Conservation (phyloP, 495 filamentous ascomycete genomes). For the Pyrenula massariospora region DNA sequence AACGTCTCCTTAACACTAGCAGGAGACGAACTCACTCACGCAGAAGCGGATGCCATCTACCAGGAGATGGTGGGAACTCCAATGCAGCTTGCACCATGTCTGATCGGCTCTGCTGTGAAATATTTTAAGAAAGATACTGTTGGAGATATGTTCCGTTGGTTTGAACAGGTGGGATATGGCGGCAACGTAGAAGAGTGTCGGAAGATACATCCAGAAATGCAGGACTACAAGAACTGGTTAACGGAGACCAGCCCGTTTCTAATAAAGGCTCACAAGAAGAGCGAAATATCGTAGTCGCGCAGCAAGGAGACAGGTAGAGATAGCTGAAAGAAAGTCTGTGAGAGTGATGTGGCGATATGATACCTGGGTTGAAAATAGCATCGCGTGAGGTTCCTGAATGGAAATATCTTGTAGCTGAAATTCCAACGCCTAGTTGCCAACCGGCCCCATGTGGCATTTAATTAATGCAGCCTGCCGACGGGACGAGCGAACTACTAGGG, state of each 20-base stretch:
- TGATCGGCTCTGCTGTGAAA: conserved; percentile 14
- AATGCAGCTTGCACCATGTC: conserved; percentile 36
- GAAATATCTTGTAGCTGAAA: too few relatives aligned
- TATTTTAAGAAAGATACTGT: conserved; percentile 34
- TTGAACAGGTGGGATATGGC: conserved; percentile 46
- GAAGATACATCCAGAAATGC: conserved; percentile 36
- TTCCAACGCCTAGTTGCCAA: too few relatives aligned
- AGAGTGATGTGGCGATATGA: too few relatives aligned
- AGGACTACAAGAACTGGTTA: conserved; percentile 49
- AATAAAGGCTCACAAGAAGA: too few relatives aligned
- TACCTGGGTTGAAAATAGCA: too few relatives aligned
- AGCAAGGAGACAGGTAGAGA: too few relatives aligned
- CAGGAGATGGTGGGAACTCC: conserved; percentile 30
- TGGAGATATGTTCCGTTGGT: conserved; percentile 52
- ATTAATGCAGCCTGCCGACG: too few relatives aligned
- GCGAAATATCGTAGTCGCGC: too few relatives aligned
- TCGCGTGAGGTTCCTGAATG: too few relatives aligned
- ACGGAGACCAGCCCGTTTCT: conserved; percentile 40
- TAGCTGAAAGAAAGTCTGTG: too few relatives aligned
- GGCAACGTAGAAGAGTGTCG: conserved; percentile 43
- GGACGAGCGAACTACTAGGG: too few relatives aligned
- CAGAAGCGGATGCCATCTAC: conserved; percentile 37
- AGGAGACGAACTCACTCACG: conserved; percentile 45
- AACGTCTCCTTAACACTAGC: conserved; percentile 38
- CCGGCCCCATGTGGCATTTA: too few relatives aligned